Evolutionary conservation across 2,329 filamentous ascomycete species (phyloP), one percentile per base, ranked within the genome.

Genomic region (Penicillium sclerotiorum): DNA sequence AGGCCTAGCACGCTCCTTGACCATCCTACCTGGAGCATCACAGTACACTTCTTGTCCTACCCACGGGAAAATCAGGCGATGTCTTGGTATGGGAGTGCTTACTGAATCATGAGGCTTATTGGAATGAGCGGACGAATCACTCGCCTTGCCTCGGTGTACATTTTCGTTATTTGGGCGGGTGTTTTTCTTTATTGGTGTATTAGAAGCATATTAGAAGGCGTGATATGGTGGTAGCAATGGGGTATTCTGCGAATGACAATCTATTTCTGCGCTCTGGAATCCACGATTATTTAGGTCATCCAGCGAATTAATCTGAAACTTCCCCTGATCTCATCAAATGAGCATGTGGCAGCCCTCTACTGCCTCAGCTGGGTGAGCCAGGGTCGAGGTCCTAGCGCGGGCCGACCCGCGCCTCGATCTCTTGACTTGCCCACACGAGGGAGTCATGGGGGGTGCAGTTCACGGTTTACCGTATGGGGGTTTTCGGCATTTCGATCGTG

Each of bases 121-220:
- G n/a, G n/a, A n/a, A n/a, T n/a, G n/a, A n/a, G n/a, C n/a, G n/a
- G n/a, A n/a, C n/a, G n/a, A n/a, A 6, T 32, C 15, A 5, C 7
- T 43, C n/a, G 30, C 28, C 18, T 21, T 15, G n/a, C 25, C 27
- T 41, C 25, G 17, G 17, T 20, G 32, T 46, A 53, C 47, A 39
- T 48, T 40, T 49, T 5, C 39, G 9, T 43, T 48, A 18, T 27
- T 39, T 30, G 23, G 33, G 30, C 18, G 18, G 38, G 21, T 15
- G 4, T 49, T 47, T 50, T 28, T 8, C 25, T 8, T n/a, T 47
- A 44, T 32, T 40, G 23, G 40, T 23, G 45, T 54, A 36, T 46
- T 52, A 49, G 45, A 50, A 39, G 53, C 53, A 59, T 58, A 49
- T 28, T 43, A 52, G 50, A 53, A 45, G 55, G 46, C 45, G 50